Conservation (phyloP, 1,139 yeast genomes). For the Taiozyma sp. region DNA sequence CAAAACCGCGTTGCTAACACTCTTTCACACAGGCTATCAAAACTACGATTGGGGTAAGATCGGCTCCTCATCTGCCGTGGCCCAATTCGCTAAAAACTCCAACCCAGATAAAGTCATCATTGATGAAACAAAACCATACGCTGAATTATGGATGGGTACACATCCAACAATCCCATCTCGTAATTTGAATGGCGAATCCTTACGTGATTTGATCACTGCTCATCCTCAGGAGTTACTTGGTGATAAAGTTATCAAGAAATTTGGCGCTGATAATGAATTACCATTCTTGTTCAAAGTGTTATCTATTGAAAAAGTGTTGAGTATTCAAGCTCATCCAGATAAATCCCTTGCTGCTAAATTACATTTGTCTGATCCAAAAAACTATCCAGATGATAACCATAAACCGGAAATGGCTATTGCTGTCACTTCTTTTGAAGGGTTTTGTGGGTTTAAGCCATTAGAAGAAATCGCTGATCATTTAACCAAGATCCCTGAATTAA, state of each 20-base stretch:
- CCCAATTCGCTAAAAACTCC: slow-evolving; percentile 72
- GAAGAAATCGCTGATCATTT: slow-evolving; percentile 66
- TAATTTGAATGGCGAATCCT: slow-evolving; percentile 46
- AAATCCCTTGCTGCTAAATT: slow-evolving; percentile 72
- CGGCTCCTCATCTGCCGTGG: slow-evolving; percentile 82
- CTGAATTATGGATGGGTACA: slow-evolving; percentile 98
- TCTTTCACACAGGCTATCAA: slow-evolving; percentile 42
- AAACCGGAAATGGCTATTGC: slow-evolving; percentile 99
- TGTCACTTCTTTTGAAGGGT: slow-evolving; percentile 90
- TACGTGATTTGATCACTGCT: slow-evolving; percentile 58
- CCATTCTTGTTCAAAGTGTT: slow-evolving; percentile 93
- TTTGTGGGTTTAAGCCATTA: slow-evolving; percentile 96
- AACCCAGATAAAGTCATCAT: slow-evolving; percentile 51
- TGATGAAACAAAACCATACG: slow-evolving; percentile 74
- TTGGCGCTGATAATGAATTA: slow-evolving; percentile 63
- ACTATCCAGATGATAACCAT: slow-evolving; percentile 97
- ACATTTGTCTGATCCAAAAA: slow-evolving; percentile 78
- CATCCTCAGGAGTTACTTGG: slow-evolving; percentile 62
- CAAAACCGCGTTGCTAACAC: no score
- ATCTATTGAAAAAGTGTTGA: slow-evolving; percentile 85
- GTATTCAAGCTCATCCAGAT: slow-evolving; percentile 98
- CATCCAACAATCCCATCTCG: slow-evolving; percentile 90
- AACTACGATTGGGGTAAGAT: slow-evolving; percentile 86
- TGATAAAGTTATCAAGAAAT: slow-evolving; percentile 51
- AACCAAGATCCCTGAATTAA: slow-evolving; percentile 68